phyloP scores from a whole-genome alignment of 2,329 filamentous ascomycete species.

The Exophiala sp. region DNA sequence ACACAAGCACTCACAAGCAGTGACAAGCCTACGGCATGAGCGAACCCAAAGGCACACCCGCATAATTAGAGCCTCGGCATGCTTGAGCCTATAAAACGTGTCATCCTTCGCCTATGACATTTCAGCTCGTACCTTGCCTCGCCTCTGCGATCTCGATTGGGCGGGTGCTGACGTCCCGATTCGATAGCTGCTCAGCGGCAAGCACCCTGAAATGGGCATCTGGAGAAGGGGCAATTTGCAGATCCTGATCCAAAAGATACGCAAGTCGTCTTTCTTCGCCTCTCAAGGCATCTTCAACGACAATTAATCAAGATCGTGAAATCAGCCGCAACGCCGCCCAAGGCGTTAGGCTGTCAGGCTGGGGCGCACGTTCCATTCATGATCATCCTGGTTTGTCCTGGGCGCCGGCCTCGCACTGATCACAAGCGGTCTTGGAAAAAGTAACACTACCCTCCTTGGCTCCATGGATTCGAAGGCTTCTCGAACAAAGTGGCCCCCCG shows the following conservation, averaged over 20 bases:
- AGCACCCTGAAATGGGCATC: background rate
- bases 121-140: background rate
- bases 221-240: background rate
- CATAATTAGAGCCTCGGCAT: too few species aligned
- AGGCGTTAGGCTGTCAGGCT: background rate
- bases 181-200: background rate
- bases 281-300: background rate
- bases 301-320: background rate
- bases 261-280: background rate
- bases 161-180: background rate
- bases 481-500: slow-evolving; percentile 15
- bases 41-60: too few species aligned
- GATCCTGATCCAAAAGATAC: background rate
- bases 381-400: slow-evolving; percentile 15
- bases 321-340: background rate
- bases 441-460: slow-evolving; percentile 12
- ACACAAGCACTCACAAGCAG: too few species aligned
- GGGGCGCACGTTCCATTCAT: slow-evolving; percentile 12
- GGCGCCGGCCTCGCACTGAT: background rate
- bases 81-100: too few species aligned
- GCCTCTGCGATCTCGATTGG: background rate
- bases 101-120: background rate
- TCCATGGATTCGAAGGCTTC: slow-evolving; percentile 8
- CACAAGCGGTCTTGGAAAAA: background rate
- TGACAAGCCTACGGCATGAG: too few species aligned